phyloP scores from a whole-genome alignment of 768 basidiomycete species.

The Rickenella mellea region DNA sequence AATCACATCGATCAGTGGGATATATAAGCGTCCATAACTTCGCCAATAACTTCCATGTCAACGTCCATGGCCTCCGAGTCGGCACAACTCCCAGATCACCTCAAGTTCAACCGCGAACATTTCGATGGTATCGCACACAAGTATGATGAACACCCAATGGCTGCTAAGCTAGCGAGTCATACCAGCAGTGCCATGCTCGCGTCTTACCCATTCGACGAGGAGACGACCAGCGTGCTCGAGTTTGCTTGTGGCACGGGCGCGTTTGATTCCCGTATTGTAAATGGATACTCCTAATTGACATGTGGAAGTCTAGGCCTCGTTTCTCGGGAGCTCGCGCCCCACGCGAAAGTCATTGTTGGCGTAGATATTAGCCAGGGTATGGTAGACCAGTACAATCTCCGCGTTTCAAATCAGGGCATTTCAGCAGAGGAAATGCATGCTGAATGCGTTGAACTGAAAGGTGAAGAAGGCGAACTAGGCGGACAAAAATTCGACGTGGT shows the following conservation, averaged over 20 bases:
- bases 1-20: too few species aligned
- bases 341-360: constrained; percentile 56
- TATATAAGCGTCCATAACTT: too few species aligned
- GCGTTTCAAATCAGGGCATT: constrained; percentile 52
- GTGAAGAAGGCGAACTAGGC: constrained; percentile 36
- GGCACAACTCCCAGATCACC: background rate
- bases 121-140: constrained; percentile 16
- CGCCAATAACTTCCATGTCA: too few species aligned
- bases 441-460: constrained; percentile 40
- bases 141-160: constrained; percentile 17
- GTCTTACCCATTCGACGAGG: constrained; percentile 41
- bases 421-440: constrained; percentile 58
- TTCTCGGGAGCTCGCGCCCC: constrained; percentile 49
- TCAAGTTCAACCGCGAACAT: constrained; percentile 15
- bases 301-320: constrained; percentile 39
- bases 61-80: too few species aligned
- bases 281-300: background rate
- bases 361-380: constrained; percentile 68
- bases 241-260: constrained; percentile 69
- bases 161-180: constrained; percentile 12
- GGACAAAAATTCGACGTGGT: constrained; percentile 58
- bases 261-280: constrained; percentile 4
- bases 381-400: constrained; percentile 57
- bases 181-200: constrained; percentile 20
- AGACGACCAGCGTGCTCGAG: constrained; percentile 53